A percentile compares a stretch with the other conserved stretches of the same genome.
Conservation (phyloP, 2,329 filamentous ascomycete species). For the Exophiala sp. region DNA sequence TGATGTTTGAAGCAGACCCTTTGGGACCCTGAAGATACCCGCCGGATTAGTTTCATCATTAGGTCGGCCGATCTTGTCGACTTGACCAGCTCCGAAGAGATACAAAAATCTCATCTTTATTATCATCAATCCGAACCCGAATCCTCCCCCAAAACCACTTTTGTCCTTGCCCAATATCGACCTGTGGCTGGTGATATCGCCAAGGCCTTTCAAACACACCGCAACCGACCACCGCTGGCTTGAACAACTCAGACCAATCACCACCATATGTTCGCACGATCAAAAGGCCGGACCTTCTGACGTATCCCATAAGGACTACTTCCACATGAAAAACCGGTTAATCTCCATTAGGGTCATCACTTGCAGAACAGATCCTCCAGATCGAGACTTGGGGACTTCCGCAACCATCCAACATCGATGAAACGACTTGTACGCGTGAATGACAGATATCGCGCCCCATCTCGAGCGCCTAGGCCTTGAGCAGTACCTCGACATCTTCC, state of each 20-base stretch:
- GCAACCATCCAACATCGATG: conserved; percentile 16
- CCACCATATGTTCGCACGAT: conserved; percentile 6
- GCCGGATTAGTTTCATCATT: conserved; percentile 11
- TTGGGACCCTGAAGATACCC: conserved; percentile 14
- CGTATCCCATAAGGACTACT: conserved; percentile 3
- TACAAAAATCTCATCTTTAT: background rate
- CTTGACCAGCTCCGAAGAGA: background rate
- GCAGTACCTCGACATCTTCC: conserved; percentile 70
- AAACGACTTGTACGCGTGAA: conserved; percentile 33
- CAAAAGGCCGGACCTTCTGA: background rate
- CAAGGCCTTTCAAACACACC: background rate
- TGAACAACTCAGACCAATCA: background rate
- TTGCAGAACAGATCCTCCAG: conserved; percentile 17
- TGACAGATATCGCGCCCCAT: conserved; percentile 64
- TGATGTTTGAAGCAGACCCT: conserved; percentile 14
- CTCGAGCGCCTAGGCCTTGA: conserved; percentile 73
- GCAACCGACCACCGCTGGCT: conserved; percentile 1
- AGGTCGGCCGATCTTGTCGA: conserved; percentile 6
- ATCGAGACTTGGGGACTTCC: conserved; percentile 8
- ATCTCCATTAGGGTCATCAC: conserved; percentile 7
- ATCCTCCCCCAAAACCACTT: background rate
- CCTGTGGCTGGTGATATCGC: conserved; percentile 9
- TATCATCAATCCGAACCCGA: background rate
- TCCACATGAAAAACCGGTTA: conserved; percentile 20
- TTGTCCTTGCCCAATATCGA: background rate